Evolutionary conservation across 2,329 filamentous ascomycete genomes (phyloP).

Genomic region (Pseudocercospora crystallina): DNA sequence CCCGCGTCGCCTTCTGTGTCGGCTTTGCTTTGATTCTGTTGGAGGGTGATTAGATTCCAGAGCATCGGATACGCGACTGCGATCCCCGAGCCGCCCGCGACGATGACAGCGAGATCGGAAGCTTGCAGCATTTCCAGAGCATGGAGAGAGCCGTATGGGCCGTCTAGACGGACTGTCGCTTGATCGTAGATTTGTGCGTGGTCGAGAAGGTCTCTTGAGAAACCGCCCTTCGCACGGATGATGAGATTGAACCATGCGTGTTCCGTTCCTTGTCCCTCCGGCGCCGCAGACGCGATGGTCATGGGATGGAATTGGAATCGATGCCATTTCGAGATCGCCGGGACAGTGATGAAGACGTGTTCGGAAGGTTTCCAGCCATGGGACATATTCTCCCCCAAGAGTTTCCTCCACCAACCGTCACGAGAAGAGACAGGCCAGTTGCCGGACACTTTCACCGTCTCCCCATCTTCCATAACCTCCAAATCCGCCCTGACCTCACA

Average conservation of each 20-base stretch:
- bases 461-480: constrained; percentile 55
- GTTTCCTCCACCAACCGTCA: constrained; percentile 10
- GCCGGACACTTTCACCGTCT: constrained; percentile 55
- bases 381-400: constrained; percentile 29
- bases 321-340: constrained; percentile 54
- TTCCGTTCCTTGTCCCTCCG: constrained; percentile 32
- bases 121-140: constrained; percentile 55
- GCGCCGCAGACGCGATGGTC: constrained; percentile 63
- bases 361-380: constrained; percentile 61
- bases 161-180: constrained; percentile 57
- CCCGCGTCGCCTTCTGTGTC: neutral
- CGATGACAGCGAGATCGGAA: constrained; percentile 52
- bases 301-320: constrained; percentile 64
- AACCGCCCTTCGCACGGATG: constrained; percentile 61
- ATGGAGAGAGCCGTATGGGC: constrained; percentile 62
- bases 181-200: constrained; percentile 49
- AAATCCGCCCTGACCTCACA: constrained; percentile 51
- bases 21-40: neutral
- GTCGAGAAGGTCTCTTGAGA: constrained; percentile 56
- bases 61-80: constrained; percentile 63
- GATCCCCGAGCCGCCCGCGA: constrained; percentile 65
- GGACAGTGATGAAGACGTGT: constrained; percentile 64
- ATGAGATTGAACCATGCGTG: constrained; percentile 58
- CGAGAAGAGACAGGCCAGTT: constrained; percentile 40
- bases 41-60: constrained; percentile 42